Evolutionary conservation across 2,329 filamentous ascomycete species (phyloP).

Genomic region (Huntiella omanensis): DNA sequence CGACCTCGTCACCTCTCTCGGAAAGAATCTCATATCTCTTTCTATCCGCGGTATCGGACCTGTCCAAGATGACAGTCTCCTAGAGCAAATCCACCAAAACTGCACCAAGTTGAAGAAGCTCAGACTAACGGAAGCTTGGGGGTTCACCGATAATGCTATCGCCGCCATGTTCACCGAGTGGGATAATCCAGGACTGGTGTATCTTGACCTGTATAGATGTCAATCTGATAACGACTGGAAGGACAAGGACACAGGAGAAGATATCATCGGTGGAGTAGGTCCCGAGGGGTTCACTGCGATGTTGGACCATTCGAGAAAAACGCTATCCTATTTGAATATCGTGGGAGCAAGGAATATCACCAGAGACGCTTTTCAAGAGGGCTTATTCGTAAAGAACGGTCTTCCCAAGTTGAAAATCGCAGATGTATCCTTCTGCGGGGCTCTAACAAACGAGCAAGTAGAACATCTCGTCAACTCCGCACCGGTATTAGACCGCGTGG

Average conservation of each 20-base stretch:
- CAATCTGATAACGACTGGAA: conserved; percentile 48
- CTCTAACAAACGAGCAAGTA: conserved; percentile 45
- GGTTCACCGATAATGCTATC: conserved; percentile 59
- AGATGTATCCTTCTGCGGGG: conserved; percentile 59
- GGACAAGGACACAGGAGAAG: conserved; percentile 16
- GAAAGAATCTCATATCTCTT: conserved; percentile 51
- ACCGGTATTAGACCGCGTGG: conserved; percentile 38
- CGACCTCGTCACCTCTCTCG: conserved; percentile 41
- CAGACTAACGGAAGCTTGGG: conserved; percentile 59
- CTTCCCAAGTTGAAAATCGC: conserved; percentile 55
- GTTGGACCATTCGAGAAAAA: conserved; percentile 62
- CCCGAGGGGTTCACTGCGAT: conserved; percentile 58
- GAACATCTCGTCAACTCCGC: conserved; percentile 45
- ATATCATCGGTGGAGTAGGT: conserved; percentile 50
- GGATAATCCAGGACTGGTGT: conserved; percentile 51
- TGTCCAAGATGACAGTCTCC: conserved; percentile 46
- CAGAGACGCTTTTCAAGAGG: conserved; percentile 49
- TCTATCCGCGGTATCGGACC: conserved; percentile 49
- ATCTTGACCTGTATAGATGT: conserved; percentile 58
- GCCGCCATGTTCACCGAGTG: conserved; percentile 54
- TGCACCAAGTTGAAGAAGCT: conserved; percentile 57
- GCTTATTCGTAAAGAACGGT: conserved; percentile 39
- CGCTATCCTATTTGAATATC: conserved; percentile 52
- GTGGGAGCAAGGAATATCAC: conserved; percentile 70
- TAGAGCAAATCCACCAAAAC: conserved; percentile 49